Evolutionary conservation across 331 rosid genomes (phyloP), one percentile per base, ranked within the genome.

Genomic region (Spiraea crenata): DNA sequence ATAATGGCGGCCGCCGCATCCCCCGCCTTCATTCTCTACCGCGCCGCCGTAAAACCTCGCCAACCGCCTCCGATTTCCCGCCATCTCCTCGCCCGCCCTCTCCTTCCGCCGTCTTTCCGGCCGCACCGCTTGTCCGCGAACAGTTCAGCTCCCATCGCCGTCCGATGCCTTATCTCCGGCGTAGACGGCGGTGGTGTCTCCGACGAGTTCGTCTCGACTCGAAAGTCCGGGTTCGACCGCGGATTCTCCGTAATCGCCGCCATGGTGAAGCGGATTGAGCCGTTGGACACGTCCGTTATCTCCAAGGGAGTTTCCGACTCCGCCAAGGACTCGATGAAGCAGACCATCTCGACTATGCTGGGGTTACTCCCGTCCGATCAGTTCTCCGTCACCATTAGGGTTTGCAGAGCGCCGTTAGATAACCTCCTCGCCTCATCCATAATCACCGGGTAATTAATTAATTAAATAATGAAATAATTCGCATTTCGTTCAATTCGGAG

Each of bases 301-400:
- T 87, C 98, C 54, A 83, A 89, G 70, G 99, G 96, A 17, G 93
- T 91, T 8, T 89, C 97, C 5, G 91, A 88, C 50, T 63, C 87
- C 3, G 90, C 99, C 9, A 85, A 76, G 81, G 96, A 91, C 66
- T 91, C 97, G 57, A 95, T 95, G 98, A 93, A 91, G 78, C 91
- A 91, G 75, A 95, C 99, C 16, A 91, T 95, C 65, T 95, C 98
- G n/a, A 85, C 96, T 10, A 95, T 91, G 98, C 85, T 95, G 5
- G 99, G 99, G 0, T 69, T 93, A 75, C 85, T 93, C 2, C 99
- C 97, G 12, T 93, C 99, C 25, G 93, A 91, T 65, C 97, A 89
- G 45, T 93, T 93, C 80, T 46, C 92, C 44, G 97, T 93, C 41
- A 89, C 91, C 38, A 75, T 93, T 39, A 67, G 74, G 60, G 82